Evolutionary conservation across 257 asterid genomes (phyloP), one percentile per base, ranked within the genome.

Genomic region (Salvia rosmarinus): DNA sequence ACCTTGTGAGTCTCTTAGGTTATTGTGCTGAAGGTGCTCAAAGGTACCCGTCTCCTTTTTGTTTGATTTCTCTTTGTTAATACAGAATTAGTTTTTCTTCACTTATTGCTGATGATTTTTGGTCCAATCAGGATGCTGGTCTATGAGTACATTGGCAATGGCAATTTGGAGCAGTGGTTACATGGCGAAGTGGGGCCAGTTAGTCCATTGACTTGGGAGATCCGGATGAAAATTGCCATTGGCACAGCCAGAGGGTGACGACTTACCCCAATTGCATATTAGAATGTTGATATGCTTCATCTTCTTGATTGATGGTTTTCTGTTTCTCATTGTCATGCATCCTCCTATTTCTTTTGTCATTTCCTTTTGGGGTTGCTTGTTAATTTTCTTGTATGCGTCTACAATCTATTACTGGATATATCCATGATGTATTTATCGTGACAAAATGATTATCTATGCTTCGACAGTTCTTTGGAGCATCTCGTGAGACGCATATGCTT

Each of bases 151-250:
- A 76, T 95, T 62, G 94, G 90, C 70, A 95, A 95, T 79, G 99
- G 99, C 67, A 95, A 95, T 82, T 75, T 95, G 82, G 99, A 95
- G 85, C 97, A 95, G 79, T 95, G 99, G 98, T 82, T 95, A 62
- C 99, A 91, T 64, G 99, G 99, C 65, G 90, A 95, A 79, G 90
- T 90, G 28, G 98, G 99, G 67, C 80, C 90, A 10, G 83, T 87
- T 54, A 91, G 96, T 77, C 99, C 99, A 28, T 82, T 95, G 69
- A 88, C 97, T 21, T 95, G 99, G 99, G 98, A 91, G 57, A 83
- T 90, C 40, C 82, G 99, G 68, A 87, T 95, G 94, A 89, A 78
- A 81, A 90, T 95, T 70, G 98, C 97, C 58, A 79, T 81, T 73
- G 98, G 99, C 61, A 90, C 96, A 12, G 99, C 99, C 37, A 87